Conservation (phyloP, 805 yeast species). For the Nakazawaea ambrosiae region DNA sequence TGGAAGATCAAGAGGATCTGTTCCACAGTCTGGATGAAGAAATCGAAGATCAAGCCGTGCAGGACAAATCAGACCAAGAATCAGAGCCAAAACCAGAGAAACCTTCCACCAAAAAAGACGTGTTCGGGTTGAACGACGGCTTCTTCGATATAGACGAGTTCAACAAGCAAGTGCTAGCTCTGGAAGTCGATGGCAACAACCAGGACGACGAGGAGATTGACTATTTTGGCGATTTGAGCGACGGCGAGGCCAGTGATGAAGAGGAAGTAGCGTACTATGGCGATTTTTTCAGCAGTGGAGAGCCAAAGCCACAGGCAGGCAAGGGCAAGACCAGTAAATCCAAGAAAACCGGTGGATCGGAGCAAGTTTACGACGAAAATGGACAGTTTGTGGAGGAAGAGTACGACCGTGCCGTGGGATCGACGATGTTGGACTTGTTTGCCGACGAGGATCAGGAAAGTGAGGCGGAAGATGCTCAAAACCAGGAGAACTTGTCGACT, state of each 20-base stretch:
- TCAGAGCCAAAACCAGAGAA: slow-evolving; percentile 13
- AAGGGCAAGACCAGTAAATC: not conserved
- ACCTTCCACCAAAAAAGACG: slow-evolving; percentile 33
- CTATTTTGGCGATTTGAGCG: slow-evolving; percentile 33
- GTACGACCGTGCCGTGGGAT: slow-evolving; percentile 50
- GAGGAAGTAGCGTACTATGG: slow-evolving; percentile 48
- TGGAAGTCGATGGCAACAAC: slow-evolving; percentile 39
- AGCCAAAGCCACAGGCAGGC: not conserved
- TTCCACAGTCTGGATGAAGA: slow-evolving; percentile 5
- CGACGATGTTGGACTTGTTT: slow-evolving; percentile 57
- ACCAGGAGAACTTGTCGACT: slow-evolving; percentile 49
- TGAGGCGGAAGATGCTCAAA: slow-evolving; percentile 10
- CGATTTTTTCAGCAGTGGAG: slow-evolving; percentile 54
- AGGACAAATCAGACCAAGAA: slow-evolving; percentile 14
- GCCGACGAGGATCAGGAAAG: slow-evolving; percentile 29
- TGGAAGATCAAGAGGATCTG: slow-evolving; percentile 13
- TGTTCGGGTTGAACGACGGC: slow-evolving; percentile 70
- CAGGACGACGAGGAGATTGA: slow-evolving; percentile 46
- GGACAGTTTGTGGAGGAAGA: slow-evolving; percentile 51
- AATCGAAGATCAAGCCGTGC: slow-evolving; percentile 8
- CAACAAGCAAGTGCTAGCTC: slow-evolving; percentile 63
- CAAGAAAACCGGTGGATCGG: no score
- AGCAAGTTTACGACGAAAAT: slow-evolving; percentile 15
- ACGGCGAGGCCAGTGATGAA: slow-evolving; percentile 32
- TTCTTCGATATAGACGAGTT: slow-evolving; percentile 83